Evolutionary conservation across 148 eudicot species (phyloP).

Genomic region (Suaeda aralocaspica): DNA sequence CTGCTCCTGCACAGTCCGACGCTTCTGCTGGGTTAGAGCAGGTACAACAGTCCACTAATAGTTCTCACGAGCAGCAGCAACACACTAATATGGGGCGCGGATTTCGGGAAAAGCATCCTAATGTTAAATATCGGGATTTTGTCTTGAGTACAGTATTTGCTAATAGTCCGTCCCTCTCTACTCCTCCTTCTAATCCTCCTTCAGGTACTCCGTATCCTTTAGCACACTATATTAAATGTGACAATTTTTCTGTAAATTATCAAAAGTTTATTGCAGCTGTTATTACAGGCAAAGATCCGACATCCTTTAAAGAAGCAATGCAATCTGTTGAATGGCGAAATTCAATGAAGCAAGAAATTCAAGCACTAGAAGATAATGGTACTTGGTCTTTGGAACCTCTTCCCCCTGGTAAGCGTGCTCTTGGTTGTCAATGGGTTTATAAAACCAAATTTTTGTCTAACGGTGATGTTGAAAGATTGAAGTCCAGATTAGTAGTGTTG

Average conservation of each 20-base stretch:
- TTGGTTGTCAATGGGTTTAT: neutral
- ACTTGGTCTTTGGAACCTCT: no score
- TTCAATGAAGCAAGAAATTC: neutral
- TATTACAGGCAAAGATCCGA: neutral
- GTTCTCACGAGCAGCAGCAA: no score
- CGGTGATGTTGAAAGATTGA: neutral
- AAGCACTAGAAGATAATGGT: neutral
- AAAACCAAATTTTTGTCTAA: neutral
- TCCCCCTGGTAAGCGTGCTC: no score
- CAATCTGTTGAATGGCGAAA: neutral
- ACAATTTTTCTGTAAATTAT: neutral
- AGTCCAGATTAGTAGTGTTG: no score
- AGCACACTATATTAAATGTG: no score
- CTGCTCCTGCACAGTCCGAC: no score
- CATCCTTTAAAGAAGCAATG: neutral
- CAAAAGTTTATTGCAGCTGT: conserved; percentile 5
- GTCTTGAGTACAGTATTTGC: neutral
- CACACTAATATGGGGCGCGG: neutral
- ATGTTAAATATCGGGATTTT: neutral
- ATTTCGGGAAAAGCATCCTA: neutral
- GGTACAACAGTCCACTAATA: no score
- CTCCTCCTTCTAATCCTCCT: neutral
- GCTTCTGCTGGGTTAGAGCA: no score
- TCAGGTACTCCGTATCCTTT: no score
- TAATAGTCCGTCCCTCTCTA: neutral